Base-by-base conservation (phyloP, 257 asterid species). In the Agastache rugosa region DNA sequence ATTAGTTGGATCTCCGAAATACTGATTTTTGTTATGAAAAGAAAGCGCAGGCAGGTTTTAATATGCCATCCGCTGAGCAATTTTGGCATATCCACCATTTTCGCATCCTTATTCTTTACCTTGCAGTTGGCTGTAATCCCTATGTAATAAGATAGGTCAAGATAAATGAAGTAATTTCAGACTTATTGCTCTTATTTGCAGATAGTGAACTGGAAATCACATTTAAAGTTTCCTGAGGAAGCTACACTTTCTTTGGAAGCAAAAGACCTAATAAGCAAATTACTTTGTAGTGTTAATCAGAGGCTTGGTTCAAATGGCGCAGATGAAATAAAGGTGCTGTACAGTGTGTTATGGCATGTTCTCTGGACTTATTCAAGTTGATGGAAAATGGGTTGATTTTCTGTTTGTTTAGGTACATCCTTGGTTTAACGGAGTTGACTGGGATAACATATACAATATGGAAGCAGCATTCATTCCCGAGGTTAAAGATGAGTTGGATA, bases 191-290 rank as follows among this genome's bases (percentile, higher is more conserved):
- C 63, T 58, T 22, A 42, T 63, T 27, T 78, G 79, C 93, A 93
- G 98, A 91, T 93, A 69, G 97, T 93, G 83, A 93, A 93, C 88
- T 93, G 98, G 98, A 93, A 78, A 85, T 74, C 96, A 58, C 96
- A 93, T 85, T 74, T 93, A 69, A 93, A 87, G 80, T 93, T 93
- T 71, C 98, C 98, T 2, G 96, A 90, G 81, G 98, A 93, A 88
- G 97, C 94, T 71, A 87, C 84, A 80, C 90, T 93, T 65, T 78
- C 96, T 34, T 41, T 75, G 58, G 96, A 85, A 85, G 97, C 96
- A n/a, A 90, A 87, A 79, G 97, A 93, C 77, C 89, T 93, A 60
- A 88, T 93, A 67, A 79, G 94, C 81, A 90, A 81, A 83, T 86
- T 93, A 54, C 98, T 93, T 47, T 93, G 98, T 67, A 87, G 86